Base-by-base conservation (phyloP, 371 early-diverging fungal species). In the Mucor mucedo region DNA sequence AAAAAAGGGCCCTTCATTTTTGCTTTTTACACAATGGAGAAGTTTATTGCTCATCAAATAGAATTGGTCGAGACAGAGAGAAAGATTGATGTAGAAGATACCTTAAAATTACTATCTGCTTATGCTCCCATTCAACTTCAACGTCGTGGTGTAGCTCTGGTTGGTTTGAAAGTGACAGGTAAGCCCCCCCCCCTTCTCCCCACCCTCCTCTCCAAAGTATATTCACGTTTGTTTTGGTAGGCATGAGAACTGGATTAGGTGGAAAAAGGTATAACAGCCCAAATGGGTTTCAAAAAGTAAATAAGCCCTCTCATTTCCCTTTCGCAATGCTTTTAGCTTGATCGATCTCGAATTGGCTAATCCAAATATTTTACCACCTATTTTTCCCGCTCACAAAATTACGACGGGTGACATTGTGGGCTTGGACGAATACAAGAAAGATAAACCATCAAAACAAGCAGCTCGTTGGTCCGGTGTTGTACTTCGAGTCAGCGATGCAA, bases 401-500 rank as follows among this genome's bases (percentile, higher is more conserved):
- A 76, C 86, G 5, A 79, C 89, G 0, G 93, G 93, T 29, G 93
- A 94, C 71, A 89, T 94, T 60, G 92, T 92, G 8, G 84, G 86
- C 8, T 27, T 93, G 5, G 88, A 88, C 41, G 85, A 85, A 44
- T 84, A 87, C 55, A 80, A 75, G 69, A 79, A 66, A 67, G 82
- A 82, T 74, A 81, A 73, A 52, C 79, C 65, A 39, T 63, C 70
- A 55, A 70, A 71, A 41, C 53, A 76, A 38, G 50, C 45, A 9
- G 57, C 60, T 0, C 44, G 57, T n/a, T 72, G 62, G 60, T 80
- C 80, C 0, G 88, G 87, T 38, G 88, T 89, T 21, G 83, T 92
- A 4, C 74, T 82, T 35, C 75, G 83, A 10, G 76, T 87, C 28
- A 76, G 84, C 2, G 92, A 91, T 60, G 65, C 82, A 0, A 82